Conservation (phyloP, 306 rosid genomes). For the Cucumis hystrix region DNA sequence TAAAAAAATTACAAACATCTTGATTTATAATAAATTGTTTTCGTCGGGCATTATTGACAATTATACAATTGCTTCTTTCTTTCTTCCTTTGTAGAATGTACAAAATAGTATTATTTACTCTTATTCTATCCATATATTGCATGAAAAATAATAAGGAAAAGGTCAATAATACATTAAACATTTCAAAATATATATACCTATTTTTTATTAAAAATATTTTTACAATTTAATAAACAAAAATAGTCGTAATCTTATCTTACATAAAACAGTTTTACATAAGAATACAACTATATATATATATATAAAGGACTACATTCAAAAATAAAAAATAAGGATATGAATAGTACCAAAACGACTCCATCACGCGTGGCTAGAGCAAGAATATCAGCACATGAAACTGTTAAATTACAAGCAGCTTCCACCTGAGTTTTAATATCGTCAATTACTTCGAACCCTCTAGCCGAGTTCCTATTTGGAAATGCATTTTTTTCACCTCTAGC, state of each 20-base stretch:
- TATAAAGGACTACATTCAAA: neutral
- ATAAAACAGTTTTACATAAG: neutral
- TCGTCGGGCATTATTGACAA: neutral
- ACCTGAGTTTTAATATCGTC: slow-evolving; percentile 51
- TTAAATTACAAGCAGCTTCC: slow-evolving; percentile 57
- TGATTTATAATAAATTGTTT: too few relatives aligned
- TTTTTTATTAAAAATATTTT: neutral
- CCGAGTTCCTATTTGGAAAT: slow-evolving; percentile 38
- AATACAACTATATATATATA: neutral
- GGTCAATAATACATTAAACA: neutral
- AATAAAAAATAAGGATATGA: neutral
- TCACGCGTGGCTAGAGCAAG: slow-evolving; percentile 70
- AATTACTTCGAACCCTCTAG: slow-evolving; percentile 59
- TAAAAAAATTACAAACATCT: too few relatives aligned
- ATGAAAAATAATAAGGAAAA: neutral
- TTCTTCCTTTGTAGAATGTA: neutral
- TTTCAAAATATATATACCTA: neutral
- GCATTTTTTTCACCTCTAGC: slow-evolving; percentile 70
- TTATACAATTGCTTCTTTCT: neutral
- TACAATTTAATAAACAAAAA: neutral
- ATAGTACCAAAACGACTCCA: slow-evolving; percentile 38
- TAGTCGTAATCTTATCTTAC: neutral
- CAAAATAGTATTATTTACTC: neutral
- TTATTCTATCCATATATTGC: neutral
- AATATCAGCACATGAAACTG: slow-evolving; percentile 76